Percentiles rank a stretch among this genome's conserved stretches.
Conservation (phyloP, 345 rosid genomes). For the Kernera saxatilis region DNA sequence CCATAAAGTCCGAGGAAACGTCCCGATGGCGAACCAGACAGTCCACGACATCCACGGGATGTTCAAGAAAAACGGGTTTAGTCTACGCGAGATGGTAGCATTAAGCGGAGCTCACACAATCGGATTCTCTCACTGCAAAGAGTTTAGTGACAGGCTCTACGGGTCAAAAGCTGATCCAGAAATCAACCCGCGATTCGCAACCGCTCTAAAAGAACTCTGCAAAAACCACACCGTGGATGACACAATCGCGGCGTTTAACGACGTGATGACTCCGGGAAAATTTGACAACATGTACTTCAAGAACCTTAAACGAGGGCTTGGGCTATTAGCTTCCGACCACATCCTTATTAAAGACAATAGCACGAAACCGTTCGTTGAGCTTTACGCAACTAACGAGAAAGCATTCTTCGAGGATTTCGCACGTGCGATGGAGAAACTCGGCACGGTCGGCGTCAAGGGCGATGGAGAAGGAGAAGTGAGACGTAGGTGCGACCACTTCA, state of each 20-base stretch:
- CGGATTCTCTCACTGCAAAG: conserved; percentile 56
- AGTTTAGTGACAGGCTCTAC: conserved; percentile 36
- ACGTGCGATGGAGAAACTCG: conserved; percentile 46
- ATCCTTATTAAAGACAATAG: conserved; percentile 24
- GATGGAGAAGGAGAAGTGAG: conserved; percentile 49
- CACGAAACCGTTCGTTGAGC: conserved; percentile 35
- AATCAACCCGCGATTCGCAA: conserved; percentile 38
- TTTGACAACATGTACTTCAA: conserved; percentile 50
- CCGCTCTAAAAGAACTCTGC: conserved; percentile 34
- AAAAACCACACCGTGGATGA: conserved; percentile 27
- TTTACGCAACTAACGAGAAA: conserved; percentile 38
- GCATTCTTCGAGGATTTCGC: conserved; percentile 43
- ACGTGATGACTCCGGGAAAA: conserved; percentile 48
- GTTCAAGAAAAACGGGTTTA: conserved; percentile 43
- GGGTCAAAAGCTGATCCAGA: conserved; percentile 33
- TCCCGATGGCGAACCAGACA: conserved; percentile 37
- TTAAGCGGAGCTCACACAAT: conserved; percentile 57
- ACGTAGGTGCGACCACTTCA: conserved; percentile 47
- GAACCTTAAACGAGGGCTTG: conserved; percentile 43
- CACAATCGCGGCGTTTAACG: conserved; percentile 51
- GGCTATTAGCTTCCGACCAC: conserved; percentile 36
- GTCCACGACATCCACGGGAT: conserved; percentile 33
- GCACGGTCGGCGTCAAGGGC: conserved; percentile 35
- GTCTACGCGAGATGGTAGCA: conserved; percentile 44
- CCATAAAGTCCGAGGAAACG: conserved; percentile 24